Evolutionary conservation across 2,329 filamentous ascomycete genomes (phyloP).

Genomic region (Aspergillus glaucus): DNA sequence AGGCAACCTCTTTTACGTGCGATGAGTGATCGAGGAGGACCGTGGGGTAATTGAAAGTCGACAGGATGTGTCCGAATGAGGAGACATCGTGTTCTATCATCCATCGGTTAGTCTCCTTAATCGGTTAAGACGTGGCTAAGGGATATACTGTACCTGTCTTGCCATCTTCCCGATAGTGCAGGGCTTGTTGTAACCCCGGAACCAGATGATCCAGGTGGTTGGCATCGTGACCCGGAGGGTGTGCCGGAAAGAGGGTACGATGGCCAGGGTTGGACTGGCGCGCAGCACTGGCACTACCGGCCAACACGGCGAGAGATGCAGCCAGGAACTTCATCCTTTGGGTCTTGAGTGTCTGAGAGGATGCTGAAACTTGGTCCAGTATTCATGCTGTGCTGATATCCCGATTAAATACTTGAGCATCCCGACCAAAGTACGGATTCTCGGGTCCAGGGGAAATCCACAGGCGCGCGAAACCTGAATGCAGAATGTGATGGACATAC

Average conservation of each 20-base stretch:
- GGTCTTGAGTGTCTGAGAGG: not conserved
- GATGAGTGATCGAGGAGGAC: not conserved
- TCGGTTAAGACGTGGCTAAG: not conserved
- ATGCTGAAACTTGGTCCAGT: not conserved
- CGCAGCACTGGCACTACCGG: not conserved
- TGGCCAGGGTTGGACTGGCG: not conserved
- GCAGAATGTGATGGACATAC: not conserved
- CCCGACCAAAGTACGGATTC: not conserved
- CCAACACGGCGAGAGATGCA: not conserved
- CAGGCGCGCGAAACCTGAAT: not conserved
- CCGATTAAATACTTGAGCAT: not conserved
- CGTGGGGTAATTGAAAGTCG: not conserved
- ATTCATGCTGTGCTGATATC: not conserved
- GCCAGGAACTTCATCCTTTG: not conserved
- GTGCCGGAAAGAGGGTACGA: not conserved
- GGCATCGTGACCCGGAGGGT: not conserved
- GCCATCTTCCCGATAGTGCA: not conserved
- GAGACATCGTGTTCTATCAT: not conserved
- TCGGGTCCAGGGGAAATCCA: not conserved
- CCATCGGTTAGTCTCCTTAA: not conserved
- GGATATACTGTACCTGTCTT: not conserved
- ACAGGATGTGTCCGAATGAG: not conserved
- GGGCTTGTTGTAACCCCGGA: not conserved
- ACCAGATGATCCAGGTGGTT: not conserved
- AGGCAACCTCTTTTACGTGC: not conserved